Conservation (phyloP, 2,329 filamentous ascomycete genomes). For the Chaetomium olivaceum region DNA sequence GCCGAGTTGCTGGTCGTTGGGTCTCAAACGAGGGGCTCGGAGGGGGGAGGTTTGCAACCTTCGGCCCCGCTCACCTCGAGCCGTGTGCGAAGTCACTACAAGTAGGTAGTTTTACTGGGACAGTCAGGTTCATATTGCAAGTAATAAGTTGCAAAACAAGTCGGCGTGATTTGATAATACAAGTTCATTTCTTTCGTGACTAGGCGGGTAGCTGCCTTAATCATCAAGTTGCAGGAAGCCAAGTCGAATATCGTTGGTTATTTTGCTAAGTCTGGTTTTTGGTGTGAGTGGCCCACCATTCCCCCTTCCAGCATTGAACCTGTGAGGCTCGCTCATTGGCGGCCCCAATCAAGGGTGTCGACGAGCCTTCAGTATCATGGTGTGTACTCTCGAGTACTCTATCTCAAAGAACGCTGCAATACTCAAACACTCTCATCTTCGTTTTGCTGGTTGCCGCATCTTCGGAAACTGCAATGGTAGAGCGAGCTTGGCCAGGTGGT, state of each 20-base stretch:
- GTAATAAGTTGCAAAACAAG: neutral
- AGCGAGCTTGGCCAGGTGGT: slow-evolving; percentile 66
- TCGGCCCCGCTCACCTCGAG: neutral
- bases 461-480: slow-evolving; percentile 84
- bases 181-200: neutral
- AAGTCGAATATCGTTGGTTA: neutral
- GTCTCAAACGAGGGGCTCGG: neutral
- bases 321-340: neutral
- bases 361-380: neutral
- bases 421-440: slow-evolving; percentile 26
- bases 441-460: slow-evolving; percentile 39
- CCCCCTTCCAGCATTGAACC: neutral
- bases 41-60: neutral
- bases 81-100: neutral
- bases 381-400: neutral
- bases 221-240: neutral
- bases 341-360: neutral
- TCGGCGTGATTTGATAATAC: neutral
- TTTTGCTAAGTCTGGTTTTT: neutral
- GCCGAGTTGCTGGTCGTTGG: neutral
- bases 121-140: neutral
- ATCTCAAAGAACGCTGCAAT: neutral
- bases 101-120: neutral
- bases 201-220: neutral
- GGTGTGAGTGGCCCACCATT: neutral